phyloP scores from a whole-genome alignment of 257 asterid genomes.

The Ophiorrhiza pumila region DNA sequence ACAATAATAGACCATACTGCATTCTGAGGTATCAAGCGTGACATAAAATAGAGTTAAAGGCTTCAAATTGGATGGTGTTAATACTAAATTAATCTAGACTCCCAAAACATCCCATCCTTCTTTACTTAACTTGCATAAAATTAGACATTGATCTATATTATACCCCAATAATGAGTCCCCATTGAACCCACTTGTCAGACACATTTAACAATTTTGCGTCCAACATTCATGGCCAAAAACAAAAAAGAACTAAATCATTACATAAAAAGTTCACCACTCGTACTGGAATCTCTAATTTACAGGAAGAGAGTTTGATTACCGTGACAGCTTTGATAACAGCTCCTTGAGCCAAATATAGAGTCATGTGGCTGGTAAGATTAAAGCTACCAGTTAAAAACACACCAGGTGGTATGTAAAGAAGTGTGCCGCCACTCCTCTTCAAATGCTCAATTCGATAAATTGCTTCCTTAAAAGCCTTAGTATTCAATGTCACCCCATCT shows the following conservation, averaged over 20 bases:
- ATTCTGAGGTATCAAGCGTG: not conserved
- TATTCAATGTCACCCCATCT: slow-evolving; percentile 75
- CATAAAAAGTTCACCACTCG: not conserved
- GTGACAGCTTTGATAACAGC: slow-evolving; percentile 77
- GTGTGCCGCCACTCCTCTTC: slow-evolving; percentile 80
- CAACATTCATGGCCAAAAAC: not conserved
- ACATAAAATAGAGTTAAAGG: not conserved
- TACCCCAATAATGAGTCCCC: not conserved
- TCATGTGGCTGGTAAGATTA: slow-evolving; percentile 87
- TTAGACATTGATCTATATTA: not conserved
- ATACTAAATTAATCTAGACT: not conserved
- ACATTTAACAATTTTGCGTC: not conserved
- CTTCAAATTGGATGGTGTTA: not conserved
- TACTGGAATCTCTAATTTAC: too few species aligned
- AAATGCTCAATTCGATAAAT: slow-evolving; percentile 72
- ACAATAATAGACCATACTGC: not conserved
- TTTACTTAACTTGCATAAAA: not conserved
- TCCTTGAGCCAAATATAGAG: slow-evolving; percentile 78
- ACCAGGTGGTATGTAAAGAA: slow-evolving; percentile 88
- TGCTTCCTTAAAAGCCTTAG: slow-evolving; percentile 80
- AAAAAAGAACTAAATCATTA: not conserved
- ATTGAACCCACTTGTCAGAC: not conserved
- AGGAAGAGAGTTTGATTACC: slow-evolving; percentile 36
- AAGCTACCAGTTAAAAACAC: slow-evolving; percentile 77
- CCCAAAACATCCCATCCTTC: not conserved